Evolutionary conservation across 208 protist species (phyloP).

Genomic region (Leishmania turanica): DNA sequence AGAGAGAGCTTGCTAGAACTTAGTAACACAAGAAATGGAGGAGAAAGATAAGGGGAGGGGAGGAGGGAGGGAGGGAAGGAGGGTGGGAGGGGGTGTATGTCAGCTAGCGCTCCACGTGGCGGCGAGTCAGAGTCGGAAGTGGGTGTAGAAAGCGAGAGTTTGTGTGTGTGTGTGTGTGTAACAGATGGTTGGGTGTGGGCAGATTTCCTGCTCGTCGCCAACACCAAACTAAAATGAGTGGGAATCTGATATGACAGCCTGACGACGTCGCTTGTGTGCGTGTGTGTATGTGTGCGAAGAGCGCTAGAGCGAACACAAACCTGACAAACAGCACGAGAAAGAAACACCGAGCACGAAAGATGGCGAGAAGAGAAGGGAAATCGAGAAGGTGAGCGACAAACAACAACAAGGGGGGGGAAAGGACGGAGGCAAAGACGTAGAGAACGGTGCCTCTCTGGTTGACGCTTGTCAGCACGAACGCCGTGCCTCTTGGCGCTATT

Average conservation of each 20-base stretch:
- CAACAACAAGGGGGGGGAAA: not conserved
- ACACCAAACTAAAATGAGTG: not conserved
- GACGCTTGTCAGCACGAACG: not conserved
- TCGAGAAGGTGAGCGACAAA: not conserved
- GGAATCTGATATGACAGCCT: not conserved
- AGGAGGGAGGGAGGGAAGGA: not conserved
- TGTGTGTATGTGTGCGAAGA: not conserved
- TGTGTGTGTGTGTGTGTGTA: not conserved
- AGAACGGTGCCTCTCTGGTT: not conserved
- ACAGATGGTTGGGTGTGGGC: not conserved
- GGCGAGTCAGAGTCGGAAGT: conserved; percentile 3
- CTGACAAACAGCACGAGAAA: conserved; percentile 5
- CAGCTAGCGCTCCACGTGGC: not conserved
- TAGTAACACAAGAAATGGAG: not conserved
- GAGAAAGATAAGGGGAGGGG: not conserved
- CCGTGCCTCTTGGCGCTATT: not conserved
- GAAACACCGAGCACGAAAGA: conserved; percentile 9
- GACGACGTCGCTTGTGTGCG: not conserved
- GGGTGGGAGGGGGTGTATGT: too few relatives aligned
- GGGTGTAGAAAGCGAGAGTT: conserved; percentile 3
- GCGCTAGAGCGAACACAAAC: not conserved
- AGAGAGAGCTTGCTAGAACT: conserved; percentile 12
- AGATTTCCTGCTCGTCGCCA: not conserved
- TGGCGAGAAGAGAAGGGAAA: conserved; percentile 14
- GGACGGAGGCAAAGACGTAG: not conserved